phyloP scores from a whole-genome alignment of 495 filamentous ascomycete genomes.

The Xylona heveae region DNA sequence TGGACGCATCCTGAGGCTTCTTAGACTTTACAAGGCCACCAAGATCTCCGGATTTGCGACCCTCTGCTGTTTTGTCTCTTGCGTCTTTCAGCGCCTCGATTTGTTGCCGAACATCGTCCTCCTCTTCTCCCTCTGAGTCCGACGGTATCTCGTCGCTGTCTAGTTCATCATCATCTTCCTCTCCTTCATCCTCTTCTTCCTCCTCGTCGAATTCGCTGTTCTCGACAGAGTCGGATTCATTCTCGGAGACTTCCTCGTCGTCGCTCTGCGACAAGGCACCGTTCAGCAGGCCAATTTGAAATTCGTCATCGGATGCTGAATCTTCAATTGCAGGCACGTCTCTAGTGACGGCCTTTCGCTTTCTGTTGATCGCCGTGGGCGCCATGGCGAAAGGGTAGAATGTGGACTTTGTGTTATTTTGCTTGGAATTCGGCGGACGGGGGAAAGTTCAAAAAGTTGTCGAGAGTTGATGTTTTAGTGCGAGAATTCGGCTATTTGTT shows the following conservation, averaged over 20 bases:
- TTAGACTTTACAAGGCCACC: constrained; percentile 9
- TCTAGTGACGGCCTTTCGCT: constrained; percentile 35
- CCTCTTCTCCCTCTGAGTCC: constrained; percentile 24
- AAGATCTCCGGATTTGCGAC: constrained; percentile 9
- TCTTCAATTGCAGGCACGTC: constrained; percentile 29
- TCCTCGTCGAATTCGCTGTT: constrained; percentile 28
- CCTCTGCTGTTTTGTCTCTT: constrained; percentile 9
- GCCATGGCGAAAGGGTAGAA: not conserved
- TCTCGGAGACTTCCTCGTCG: constrained; percentile 14
- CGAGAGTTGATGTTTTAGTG: too few species aligned
- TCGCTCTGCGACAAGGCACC: constrained; percentile 38
- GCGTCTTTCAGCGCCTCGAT: not conserved
- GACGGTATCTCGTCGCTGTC: constrained; percentile 36
- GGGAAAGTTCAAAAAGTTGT: too few species aligned
- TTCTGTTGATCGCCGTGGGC: constrained; percentile 13
- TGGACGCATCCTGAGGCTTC: constrained; percentile 10
- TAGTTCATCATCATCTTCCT: constrained; percentile 18
- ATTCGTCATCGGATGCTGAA: constrained; percentile 39
- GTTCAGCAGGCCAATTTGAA: constrained; percentile 38
- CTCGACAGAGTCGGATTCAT: constrained; percentile 17
- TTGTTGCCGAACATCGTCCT: too few species aligned
- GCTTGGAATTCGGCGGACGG: not conserved
- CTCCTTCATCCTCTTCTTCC: constrained; percentile 16
- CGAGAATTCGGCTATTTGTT: too few species aligned
- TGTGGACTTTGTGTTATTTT: not conserved